These are phyloP conservation scores for Aspergillus sparsus DNA, from an alignment of 495 filamentous ascomycete genomes.

Conservation along the genomic window DNA sequence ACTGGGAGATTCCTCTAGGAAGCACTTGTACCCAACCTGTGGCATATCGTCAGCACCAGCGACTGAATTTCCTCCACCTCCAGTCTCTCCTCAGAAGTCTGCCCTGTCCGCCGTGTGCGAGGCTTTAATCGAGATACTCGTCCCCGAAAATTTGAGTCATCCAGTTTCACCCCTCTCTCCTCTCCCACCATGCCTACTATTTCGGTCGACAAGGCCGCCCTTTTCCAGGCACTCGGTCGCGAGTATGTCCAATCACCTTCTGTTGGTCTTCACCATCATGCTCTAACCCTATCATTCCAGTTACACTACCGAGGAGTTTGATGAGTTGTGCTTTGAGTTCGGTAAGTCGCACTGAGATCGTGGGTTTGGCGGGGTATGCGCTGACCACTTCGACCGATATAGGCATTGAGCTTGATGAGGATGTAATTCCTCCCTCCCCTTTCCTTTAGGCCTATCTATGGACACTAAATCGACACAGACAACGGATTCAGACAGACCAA, in stretches of 20 bases:
- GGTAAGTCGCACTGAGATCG: constrained; percentile 50
- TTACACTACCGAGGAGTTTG: constrained; percentile 91
- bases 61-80: background rate
- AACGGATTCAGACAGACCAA: constrained; percentile 68
- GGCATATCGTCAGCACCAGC: background rate
- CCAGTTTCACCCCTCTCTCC: constrained; percentile 23
- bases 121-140: constrained; percentile 5
- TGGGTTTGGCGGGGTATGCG: constrained; percentile 32
- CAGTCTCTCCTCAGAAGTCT: background rate
- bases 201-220: constrained; percentile 87
- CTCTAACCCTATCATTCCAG: constrained; percentile 40
- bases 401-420: constrained; percentile 95
- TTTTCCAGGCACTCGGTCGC: constrained; percentile 88
- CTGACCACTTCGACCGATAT: constrained; percentile 34
- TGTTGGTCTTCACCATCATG: background rate
- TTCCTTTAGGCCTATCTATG: background rate
- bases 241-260: constrained; percentile 58
- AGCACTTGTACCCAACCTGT: constrained; percentile 9
- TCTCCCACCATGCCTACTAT: constrained; percentile 74
- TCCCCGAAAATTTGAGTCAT: constrained; percentile 11
- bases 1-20: background rate
- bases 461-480: constrained; percentile 51
- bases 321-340: constrained; percentile 98
- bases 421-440: constrained; percentile 50
- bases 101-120: constrained; percentile 5